Evolutionary conservation across 352 stramenopile genomes (phyloP), one percentile per base, ranked within the genome.

Genomic region (Thraustochytrium sp.): DNA sequence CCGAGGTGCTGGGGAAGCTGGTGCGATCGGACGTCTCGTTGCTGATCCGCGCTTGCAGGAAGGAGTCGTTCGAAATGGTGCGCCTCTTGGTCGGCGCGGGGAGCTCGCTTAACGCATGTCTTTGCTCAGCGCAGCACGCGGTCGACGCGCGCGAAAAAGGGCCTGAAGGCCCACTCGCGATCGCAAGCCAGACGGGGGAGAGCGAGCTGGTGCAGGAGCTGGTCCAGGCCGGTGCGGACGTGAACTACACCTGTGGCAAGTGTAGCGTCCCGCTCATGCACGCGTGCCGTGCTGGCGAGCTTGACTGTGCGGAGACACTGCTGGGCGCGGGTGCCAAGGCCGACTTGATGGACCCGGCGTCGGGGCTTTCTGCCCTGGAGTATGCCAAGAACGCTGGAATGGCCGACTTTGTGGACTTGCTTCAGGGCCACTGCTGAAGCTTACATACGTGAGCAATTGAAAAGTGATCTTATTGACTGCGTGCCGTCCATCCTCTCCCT

Each of bases 341-440:
- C 18, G 46, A 80, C 23, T 36, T 64, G 5, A 18, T 31, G 9
- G 68, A 80, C 31, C 68, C 68, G 38, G 23, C 9, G 18, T 36
- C 68, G 26, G 46, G 46, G 9, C 9, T 80, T 13, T 55, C 48
- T 9, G 36, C 68, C 1, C 21, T 53, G 21, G 23, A 80, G 37
- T 80, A 44, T 63, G 48, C 3, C n/a, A 18, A 34, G 21, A 80
- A 80, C 42, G 68, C 51, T 75, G 13, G 26, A 21, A 77, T 77
- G 65, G 46, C 29, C 26, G 46, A 54, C 0, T 64, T 77, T 13
- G 42, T 3, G 34, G 65, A 77, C 11, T 16, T 75, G 18, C 21
- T 72, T 11, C 36, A 72, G 9, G 34, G 36, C 16, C 9, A 26
- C 59, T 59, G 21, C n/a, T n/a, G n/a, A n/a, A n/a, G n/a, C n/a